Evolutionary conservation across 2,329 filamentous ascomycete species (phyloP).

Genomic region (Graphilbum fragrans): DNA sequence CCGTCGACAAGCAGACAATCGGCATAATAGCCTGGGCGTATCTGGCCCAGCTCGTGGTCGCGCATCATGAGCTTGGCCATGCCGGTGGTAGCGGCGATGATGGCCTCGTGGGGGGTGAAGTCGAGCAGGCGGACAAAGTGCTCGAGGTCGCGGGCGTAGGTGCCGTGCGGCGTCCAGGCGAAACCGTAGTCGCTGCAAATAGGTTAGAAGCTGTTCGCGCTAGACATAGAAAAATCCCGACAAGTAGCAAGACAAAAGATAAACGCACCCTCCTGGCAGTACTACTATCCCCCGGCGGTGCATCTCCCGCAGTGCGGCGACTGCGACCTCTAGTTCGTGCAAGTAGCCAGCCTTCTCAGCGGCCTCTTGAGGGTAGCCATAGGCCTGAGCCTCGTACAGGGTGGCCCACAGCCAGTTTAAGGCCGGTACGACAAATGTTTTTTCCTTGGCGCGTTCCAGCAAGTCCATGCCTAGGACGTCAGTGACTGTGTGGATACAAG

Average conservation of each 20-base stretch:
- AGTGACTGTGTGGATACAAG: too few species aligned
- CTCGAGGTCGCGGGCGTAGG: not conserved
- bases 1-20: not conserved
- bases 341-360: not conserved
- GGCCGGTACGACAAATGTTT: not conserved
- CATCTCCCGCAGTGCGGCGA: not conserved
- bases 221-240: not conserved
- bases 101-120: not conserved
- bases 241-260: not conserved
- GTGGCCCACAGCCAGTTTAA: not conserved
- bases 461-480: not conserved
- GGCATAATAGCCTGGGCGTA: not conserved
- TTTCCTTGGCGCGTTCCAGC: not conserved
- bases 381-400: not conserved
- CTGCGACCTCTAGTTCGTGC: not conserved
- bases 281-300: not conserved
- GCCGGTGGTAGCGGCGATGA: not conserved
- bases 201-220: not conserved
- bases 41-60: not conserved
- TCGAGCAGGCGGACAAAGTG: not conserved
- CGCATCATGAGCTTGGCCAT: not conserved
- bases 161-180: not conserved
- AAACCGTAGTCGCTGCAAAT: not conserved
- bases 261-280: not conserved
- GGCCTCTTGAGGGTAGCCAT: not conserved